phyloP scores from a whole-genome alignment of 495 filamentous ascomycete species.

The Talaromyces ruber region DNA sequence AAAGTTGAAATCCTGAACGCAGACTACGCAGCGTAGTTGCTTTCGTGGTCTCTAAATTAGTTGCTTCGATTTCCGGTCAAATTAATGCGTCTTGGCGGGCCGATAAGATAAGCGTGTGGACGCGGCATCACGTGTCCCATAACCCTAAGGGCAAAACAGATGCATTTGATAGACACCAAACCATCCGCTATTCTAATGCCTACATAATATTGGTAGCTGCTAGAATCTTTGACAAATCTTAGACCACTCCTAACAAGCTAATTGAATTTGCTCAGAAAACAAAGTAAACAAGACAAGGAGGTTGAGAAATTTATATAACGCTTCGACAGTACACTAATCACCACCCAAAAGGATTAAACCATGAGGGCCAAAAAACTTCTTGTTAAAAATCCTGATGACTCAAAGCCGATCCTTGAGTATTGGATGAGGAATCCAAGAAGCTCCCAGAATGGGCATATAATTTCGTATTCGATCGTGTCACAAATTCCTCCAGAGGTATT shows the following conservation, averaged over 20 bases:
- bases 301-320: not conserved
- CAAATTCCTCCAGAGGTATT: not conserved
- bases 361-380: not conserved
- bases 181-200: not conserved
- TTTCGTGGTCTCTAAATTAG: not conserved
- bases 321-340: not conserved
- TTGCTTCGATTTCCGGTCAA: not conserved
- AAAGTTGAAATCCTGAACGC: not conserved
- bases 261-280: too few relatives aligned
- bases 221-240: not conserved
- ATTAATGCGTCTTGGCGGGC: conserved; percentile 1
- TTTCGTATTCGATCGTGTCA: not conserved
- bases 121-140: not conserved
- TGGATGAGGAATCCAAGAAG: not conserved
- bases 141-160: not conserved
- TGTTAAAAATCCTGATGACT: not conserved
- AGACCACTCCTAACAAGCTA: not conserved
- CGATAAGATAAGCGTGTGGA: not conserved
- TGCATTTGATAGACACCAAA: too few relatives aligned
- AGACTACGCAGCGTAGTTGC: not conserved
- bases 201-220: not conserved
- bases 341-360: not conserved
- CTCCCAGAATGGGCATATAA: not conserved
- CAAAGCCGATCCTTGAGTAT: not conserved
- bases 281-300: not conserved